Conservation (phyloP, 164 flowering plant genomes). For the Magnolia officinalis region DNA sequence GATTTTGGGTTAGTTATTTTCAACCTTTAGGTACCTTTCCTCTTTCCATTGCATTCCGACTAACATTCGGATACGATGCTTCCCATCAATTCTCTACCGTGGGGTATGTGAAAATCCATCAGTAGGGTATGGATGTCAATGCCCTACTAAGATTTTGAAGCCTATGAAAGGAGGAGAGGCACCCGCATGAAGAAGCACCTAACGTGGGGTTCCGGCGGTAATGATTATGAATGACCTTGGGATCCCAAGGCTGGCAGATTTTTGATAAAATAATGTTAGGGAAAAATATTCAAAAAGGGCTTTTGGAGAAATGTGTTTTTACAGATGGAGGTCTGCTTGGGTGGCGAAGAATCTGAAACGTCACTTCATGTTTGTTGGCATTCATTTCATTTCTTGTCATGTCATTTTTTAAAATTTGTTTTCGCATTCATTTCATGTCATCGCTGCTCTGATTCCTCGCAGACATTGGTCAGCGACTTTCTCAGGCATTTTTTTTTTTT, state of each 20-base stretch:
- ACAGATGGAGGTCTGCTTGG: background rate
- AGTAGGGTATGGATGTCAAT: no score
- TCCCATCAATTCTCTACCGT: no score
- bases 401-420: background rate
- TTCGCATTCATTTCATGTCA: background rate
- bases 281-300: no score
- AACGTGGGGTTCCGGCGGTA: background rate
- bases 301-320: background rate
- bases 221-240: background rate
- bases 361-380: conserved; percentile 1
- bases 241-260: background rate
- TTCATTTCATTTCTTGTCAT: conserved; percentile 3
- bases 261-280: background rate
- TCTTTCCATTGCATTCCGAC: no score
- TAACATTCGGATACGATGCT: no score
- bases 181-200: no score
- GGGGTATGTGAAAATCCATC: no score
- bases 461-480: background rate
- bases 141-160: no score
- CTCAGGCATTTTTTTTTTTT: background rate
- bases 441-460: background rate
- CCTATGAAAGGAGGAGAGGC: no score
- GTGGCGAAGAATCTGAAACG: conserved; percentile 1
- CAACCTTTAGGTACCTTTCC: no score
- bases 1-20: no score